Conservation (phyloP, 1,284 basidiomycete genomes). For the Polyporus tsugae region DNA sequence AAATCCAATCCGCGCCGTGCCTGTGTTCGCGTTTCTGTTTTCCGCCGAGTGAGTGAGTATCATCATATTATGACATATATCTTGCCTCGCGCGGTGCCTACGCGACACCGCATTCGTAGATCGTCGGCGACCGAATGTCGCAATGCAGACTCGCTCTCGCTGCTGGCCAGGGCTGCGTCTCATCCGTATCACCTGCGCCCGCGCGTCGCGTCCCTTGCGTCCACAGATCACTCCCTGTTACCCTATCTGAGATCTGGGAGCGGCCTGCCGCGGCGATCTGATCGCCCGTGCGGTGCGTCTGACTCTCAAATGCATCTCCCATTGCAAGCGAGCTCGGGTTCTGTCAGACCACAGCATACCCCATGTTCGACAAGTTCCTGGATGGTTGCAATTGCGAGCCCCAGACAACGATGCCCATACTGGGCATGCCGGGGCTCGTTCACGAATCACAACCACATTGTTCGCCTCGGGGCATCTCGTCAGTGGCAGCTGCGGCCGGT, state of each 20-base stretch:
- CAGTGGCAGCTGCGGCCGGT: not conserved
- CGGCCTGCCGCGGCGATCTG: not conserved
- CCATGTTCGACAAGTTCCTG: slow-evolving; percentile 3
- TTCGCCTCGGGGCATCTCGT: not conserved
- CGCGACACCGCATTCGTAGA: slow-evolving; percentile 4
- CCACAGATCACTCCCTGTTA: slow-evolving; percentile 4
- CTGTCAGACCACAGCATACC: not conserved
- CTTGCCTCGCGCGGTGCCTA: not conserved
- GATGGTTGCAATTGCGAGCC: not conserved
- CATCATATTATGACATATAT: not conserved
- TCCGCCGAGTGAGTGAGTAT: not conserved
- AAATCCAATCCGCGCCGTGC: not conserved
- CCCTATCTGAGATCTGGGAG: not conserved
- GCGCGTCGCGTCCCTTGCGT: not conserved
- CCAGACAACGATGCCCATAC: not conserved
- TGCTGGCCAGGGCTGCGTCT: not conserved
- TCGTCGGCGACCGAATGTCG: not conserved
- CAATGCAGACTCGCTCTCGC: not conserved
- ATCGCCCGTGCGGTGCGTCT: slow-evolving; percentile 1
- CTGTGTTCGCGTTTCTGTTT: not conserved
- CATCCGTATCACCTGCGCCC: not conserved
- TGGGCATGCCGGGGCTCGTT: not conserved
- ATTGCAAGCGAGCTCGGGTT: not conserved
- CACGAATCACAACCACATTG: not conserved
- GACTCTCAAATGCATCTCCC: not conserved